Base-by-base conservation (phyloP, 805 yeast species). In the Nakazawaea ambrosiae region DNA sequence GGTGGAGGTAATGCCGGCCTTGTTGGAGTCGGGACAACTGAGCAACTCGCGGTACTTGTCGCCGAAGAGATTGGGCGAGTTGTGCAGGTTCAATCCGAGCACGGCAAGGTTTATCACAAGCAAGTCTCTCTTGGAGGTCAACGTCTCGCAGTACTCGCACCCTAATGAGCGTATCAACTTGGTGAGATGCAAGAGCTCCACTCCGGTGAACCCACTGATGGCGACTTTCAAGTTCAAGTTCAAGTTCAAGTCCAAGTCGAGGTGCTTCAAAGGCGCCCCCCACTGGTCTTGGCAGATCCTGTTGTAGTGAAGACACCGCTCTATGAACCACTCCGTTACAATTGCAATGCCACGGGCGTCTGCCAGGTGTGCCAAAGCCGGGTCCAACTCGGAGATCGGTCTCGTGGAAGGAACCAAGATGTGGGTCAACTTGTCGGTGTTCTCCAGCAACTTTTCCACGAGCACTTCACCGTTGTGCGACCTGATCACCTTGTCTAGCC, bases 271-370 rank as follows among this genome's bases (percentile, higher is more conserved):
- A 2, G 84, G 85, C 36, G 51, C 50, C 3, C 81, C 71, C 95
- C 95, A 85, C 12, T 61, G 53, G 50, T 81, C 95, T 24, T 55
- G 48, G 12, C 60, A 55, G 5, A 73, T 46, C 31, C 57, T 53
- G 31, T 71, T 68, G 47, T 77, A 77, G 56, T 70, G 79, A 17
- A 85, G 62, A 18, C 83, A 73, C 41, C 95, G 61, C 55, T 86
- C 96, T 10, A 87, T 58, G 45, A 80, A 79, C 83, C 90, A 85
- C 54, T 87, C 95, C 0, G 95, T 85, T 2, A 77, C 72, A 0
- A 78, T 44, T 14, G 50, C 49, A 3, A 51, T 45, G 3, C 42
- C 47, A 44, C 53, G 17, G 26, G 52, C 34, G 5, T 43, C 44
- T 5, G 39, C 29, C 20, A 47, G 25, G 6, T 24, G 24, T 12